A percentile compares a stretch with the other conserved stretches of the same genome.
Evolutionary conservation across 768 basidiomycete genomes (phyloP).

Genomic region (Tulasnella sp.): DNA sequence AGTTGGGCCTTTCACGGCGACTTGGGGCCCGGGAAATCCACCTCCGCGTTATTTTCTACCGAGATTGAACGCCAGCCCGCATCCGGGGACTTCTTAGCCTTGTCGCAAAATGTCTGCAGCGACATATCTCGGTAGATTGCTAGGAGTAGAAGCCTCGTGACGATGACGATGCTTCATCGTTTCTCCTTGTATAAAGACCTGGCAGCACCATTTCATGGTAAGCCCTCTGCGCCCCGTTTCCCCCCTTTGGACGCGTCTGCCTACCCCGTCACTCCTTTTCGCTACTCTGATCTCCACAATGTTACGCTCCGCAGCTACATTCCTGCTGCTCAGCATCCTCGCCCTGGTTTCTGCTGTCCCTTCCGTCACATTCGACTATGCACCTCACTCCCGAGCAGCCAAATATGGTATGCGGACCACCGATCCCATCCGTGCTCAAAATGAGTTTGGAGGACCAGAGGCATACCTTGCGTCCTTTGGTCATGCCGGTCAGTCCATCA

Average conservation of each 20-base stretch:
- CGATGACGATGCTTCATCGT: constrained; percentile 2
- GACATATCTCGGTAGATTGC: constrained; percentile 4
- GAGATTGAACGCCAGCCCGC: not conserved
- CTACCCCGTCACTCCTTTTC: constrained; percentile 8
- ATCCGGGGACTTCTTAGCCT: constrained; percentile 5
- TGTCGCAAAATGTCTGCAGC: not conserved
- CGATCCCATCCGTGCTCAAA: constrained; percentile 13
- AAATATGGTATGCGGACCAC: constrained; percentile 21
- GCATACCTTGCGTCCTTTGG: constrained; percentile 39
- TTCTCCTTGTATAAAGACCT: constrained; percentile 1
- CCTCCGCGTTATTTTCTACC: constrained; percentile 6
- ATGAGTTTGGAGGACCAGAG: not conserved
- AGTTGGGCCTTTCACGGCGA: not conserved
- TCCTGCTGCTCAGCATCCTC: constrained; percentile 5
- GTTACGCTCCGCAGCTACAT: not conserved
- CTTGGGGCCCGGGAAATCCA: constrained; percentile 7
- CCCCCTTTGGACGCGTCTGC: not conserved
- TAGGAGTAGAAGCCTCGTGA: not conserved
- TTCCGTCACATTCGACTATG: not conserved
- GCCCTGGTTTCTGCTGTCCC: constrained; percentile 11
- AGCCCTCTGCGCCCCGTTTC: not conserved
- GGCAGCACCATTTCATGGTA: not conserved
- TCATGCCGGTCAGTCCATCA: constrained; percentile 38
- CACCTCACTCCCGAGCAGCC: constrained; percentile 17
- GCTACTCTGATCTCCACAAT: constrained; percentile 12